phyloP scores from a whole-genome alignment of 495 filamentous ascomycete genomes.

The Hypomontagnella submonticulosa region DNA sequence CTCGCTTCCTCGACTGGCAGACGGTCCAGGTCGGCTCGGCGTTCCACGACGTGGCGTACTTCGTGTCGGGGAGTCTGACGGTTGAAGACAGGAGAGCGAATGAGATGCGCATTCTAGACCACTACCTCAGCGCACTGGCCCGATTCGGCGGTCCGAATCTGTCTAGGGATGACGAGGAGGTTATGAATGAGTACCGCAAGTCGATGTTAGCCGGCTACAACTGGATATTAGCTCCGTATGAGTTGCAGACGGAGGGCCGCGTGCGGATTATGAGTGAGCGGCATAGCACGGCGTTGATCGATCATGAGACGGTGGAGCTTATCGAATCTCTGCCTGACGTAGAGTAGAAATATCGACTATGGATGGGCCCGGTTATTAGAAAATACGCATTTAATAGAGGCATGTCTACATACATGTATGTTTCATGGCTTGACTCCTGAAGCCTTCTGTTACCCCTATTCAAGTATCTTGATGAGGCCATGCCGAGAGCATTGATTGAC shows the following conservation, averaged over 20 bases:
- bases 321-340: constrained; percentile 11
- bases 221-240: constrained; percentile 15
- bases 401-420: too few relatives aligned
- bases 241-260: constrained; percentile 11
- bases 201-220: constrained; percentile 15
- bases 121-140: constrained; percentile 59
- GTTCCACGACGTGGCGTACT: constrained; percentile 46
- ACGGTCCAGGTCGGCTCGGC: constrained; percentile 41
- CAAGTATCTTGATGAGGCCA: too few relatives aligned
- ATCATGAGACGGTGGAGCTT: constrained; percentile 11
- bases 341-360: neutral
- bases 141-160: constrained; percentile 43
- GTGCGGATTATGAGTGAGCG: constrained; percentile 7
- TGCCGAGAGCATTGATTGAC: too few relatives aligned
- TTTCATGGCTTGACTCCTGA: too few relatives aligned
- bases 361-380: too few relatives aligned
- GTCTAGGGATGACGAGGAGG: constrained; percentile 37
- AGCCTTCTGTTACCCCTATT: too few relatives aligned
- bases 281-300: constrained; percentile 2
- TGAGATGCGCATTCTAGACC: constrained; percentile 73
- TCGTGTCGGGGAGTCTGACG: constrained; percentile 48
- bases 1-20: constrained; percentile 46
- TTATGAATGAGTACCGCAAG: constrained; percentile 40
- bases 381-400: too few relatives aligned
- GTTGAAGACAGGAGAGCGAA: constrained; percentile 73